Base-by-base conservation (phyloP, 305 asterid genomes). In the Plantago coronopus region DNA sequence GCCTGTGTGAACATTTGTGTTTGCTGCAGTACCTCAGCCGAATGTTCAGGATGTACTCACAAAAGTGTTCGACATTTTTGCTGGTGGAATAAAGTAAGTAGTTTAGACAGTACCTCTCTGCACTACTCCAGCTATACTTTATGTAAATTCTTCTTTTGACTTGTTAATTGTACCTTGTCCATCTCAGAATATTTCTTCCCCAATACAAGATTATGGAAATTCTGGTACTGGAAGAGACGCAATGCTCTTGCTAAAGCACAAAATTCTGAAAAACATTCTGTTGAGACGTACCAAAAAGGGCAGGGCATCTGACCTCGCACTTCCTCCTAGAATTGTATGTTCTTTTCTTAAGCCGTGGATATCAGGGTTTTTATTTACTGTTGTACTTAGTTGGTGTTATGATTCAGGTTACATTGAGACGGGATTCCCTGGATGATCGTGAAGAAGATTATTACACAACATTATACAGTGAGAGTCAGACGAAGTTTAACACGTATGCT, bases 41-140 rank as follows among this genome's bases (percentile, higher is more conserved):
- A 81, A 14, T 91, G 95, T 69, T 69, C 86, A 17, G 70, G 79
- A 47, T 91, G 95, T 71, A 78, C 75, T 53, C 98, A 91, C 77
- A 86, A 72, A 76, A 75, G 78, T 71, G 90, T 81, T 47, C 73
- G 95, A 8, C 95, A 91, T 67, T 91, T 91, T 64, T 91, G 94
- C 77, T 91, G 94, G 96, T 88, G 96, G 98, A 84, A 86, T 75
- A 86, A 66, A 80, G 96, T 91, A 67, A 79, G 95, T 73, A 59
- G 56, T 68, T 49, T 48, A 63, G 68, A 54, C 31, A 47, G 48
- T 66, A 51, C 43, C 13, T 62, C 13, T 62, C 27, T 54, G 43
- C 29, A 38, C 40, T 59, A 48, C 57, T 57, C 22, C 50, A 29
- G 25, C 40, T 19, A 17, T 57, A 53, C 49, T 34, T 56, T 42